Conservation (phyloP, 2,329 filamentous ascomycete genomes). For the Apiospora pterosperma region DNA sequence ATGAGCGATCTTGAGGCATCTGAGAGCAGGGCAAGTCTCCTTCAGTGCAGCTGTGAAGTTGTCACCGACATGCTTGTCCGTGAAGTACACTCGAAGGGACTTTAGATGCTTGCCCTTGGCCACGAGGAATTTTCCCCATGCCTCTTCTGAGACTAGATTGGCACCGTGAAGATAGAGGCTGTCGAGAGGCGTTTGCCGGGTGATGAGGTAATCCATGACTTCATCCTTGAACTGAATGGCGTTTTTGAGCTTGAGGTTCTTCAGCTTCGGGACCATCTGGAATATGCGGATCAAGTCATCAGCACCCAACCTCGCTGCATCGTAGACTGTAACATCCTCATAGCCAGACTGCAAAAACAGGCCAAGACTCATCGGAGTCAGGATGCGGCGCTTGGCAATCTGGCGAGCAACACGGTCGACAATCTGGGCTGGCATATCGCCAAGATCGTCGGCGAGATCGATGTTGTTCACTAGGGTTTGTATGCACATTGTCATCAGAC, state of each 20-base stretch:
- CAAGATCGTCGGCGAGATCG: slow-evolving; percentile 58
- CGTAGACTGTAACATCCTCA: slow-evolving; percentile 53
- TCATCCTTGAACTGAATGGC: slow-evolving; percentile 89
- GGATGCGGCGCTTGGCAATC: slow-evolving; percentile 57
- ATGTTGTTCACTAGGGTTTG: slow-evolving; percentile 62
- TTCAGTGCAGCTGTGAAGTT: slow-evolving; percentile 61
- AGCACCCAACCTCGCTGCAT: slow-evolving; percentile 61
- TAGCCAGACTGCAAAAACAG: slow-evolving; percentile 53
- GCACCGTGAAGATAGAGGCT: slow-evolving; percentile 77
- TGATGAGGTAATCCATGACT: slow-evolving; percentile 76
- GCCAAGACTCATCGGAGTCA: slow-evolving; percentile 50
- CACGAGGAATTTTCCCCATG: slow-evolving; percentile 69
- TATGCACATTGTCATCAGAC: slow-evolving; percentile 61
- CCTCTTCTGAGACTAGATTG: slow-evolving; percentile 74
- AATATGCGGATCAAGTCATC: slow-evolving; percentile 82
- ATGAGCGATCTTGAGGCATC: slow-evolving; percentile 74
- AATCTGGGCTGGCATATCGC: slow-evolving; percentile 51
- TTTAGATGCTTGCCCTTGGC: slow-evolving; percentile 63
- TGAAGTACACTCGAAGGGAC: slow-evolving; percentile 74
- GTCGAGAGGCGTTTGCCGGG: slow-evolving; percentile 65
- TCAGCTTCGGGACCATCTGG: slow-evolving; percentile 66
- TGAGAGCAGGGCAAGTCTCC: slow-evolving; percentile 63
- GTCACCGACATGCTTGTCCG: slow-evolving; percentile 79
- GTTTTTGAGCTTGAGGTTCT: slow-evolving; percentile 72
- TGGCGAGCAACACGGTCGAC: slow-evolving; percentile 58